Percentiles rank a stretch among this genome's conserved stretches.
These are phyloP conservation scores for Nymphaea thermarum DNA, from an alignment of 164 flowering plant species.

Conservation along the genomic window DNA sequence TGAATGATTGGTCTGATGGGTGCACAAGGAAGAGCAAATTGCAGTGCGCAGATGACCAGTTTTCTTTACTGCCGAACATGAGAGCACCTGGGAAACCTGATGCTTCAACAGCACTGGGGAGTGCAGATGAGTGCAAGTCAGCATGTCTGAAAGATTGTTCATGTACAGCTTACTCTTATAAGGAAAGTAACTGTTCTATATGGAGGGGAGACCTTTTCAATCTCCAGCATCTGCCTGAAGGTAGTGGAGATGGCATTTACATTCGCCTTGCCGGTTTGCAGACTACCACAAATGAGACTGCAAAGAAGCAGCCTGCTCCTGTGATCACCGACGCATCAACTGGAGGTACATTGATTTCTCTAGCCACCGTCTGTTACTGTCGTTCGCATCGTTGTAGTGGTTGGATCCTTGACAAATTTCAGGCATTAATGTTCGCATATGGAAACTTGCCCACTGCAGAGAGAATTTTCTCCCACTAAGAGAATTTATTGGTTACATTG, in stretches of 20 bases:
- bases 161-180: background rate
- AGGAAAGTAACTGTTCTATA: background rate
- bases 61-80: background rate
- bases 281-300: no score
- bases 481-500: no score
- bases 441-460: conserved; percentile 31
- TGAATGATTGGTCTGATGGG: background rate
- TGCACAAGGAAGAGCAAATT: conserved; percentile 1
- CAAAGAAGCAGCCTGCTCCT: no score
- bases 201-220: background rate
- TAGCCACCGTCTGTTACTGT: conserved; percentile 11
- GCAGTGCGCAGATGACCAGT: background rate
- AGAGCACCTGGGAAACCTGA: background rate
- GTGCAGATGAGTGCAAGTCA: background rate
- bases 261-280: background rate
- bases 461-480: conserved; percentile 35
- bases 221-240: background rate
- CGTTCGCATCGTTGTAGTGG: no score
- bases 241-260: background rate
- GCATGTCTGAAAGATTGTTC: background rate
- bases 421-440: conserved; percentile 15
- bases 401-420: no score
- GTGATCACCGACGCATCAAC: no score
- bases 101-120: background rate
- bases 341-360: background rate